phyloP scores from a whole-genome alignment of 768 basidiomycete genomes.

The Lactarius sanguifluus region DNA sequence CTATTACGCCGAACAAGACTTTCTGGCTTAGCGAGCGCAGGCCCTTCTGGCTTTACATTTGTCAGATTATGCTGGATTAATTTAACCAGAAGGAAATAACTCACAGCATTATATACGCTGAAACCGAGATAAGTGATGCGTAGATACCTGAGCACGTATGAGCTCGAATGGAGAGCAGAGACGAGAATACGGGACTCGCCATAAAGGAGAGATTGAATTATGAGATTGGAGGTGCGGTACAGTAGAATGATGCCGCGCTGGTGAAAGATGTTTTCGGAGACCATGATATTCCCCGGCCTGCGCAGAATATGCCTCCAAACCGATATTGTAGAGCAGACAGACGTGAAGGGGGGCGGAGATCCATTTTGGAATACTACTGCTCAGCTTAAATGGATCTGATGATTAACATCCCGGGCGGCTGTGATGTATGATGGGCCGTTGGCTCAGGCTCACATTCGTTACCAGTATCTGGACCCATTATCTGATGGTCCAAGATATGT shows the following conservation, averaged over 20 bases:
- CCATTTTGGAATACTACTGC: not conserved
- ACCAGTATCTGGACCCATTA: not conserved
- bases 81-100: not conserved
- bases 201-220: not conserved
- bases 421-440: too few relatives aligned
- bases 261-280: not conserved
- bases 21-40: not conserved
- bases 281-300: not conserved
- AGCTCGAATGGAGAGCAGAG: not conserved
- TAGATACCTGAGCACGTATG: not conserved
- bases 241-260: not conserved
- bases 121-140: not conserved
- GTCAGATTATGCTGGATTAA: not conserved
- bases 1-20: not conserved
- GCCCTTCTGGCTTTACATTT: not conserved
- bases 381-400: not conserved
- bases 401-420: too few relatives aligned
- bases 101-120: not conserved
- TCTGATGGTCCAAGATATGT: not conserved
- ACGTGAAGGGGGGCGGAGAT: not conserved
- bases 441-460: not conserved
- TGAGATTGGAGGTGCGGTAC: not conserved
- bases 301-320: not conserved
- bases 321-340: too few relatives aligned
- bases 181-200: not conserved